Percentiles rank a stretch among this genome's conserved stretches.
Conservation (phyloP, 352 stramenopile genomes). For the Phytophthora litchii region DNA sequence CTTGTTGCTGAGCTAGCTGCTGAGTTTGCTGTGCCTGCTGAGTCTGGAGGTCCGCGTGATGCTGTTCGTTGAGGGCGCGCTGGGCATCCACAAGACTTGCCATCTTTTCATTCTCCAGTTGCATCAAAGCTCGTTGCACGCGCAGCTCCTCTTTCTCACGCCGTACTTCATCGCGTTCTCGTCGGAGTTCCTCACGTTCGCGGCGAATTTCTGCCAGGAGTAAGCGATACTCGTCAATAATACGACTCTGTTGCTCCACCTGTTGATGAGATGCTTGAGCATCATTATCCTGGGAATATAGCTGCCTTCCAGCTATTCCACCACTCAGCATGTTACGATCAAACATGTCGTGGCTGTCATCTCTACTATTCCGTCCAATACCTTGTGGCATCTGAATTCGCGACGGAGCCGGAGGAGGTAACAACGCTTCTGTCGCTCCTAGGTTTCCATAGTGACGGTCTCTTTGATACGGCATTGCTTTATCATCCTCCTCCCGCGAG, state of each 20-base stretch:
- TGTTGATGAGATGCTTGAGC: conserved; percentile 22
- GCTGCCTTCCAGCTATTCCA: conserved; percentile 8
- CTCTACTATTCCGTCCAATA: conserved; percentile 14
- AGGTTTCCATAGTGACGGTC: conserved; percentile 18
- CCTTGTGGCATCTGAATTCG: conserved; percentile 19
- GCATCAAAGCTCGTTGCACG: conserved; percentile 62
- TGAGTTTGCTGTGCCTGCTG: conserved; percentile 33
- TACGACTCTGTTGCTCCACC: conserved; percentile 31
- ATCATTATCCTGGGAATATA: conserved; percentile 22
- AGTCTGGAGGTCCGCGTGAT: conserved; percentile 53
- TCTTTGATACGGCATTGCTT: conserved; percentile 20
- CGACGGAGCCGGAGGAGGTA: conserved; percentile 33
- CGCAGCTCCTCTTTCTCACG: conserved; percentile 79
- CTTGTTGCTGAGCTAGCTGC: conserved; percentile 27
- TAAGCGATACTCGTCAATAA: conserved; percentile 70
- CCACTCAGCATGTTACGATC: conserved; percentile 4
- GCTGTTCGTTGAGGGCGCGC: conserved; percentile 60
- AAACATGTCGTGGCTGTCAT: conserved; percentile 19
- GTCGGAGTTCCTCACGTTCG: conserved; percentile 74
- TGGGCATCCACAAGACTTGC: conserved; percentile 64
- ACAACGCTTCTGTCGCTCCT: conserved; percentile 7
- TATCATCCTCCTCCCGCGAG: conserved; percentile 20
- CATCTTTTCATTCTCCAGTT: conserved; percentile 83
- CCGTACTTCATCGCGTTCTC: conserved; percentile 70
- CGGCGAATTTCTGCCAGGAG: conserved; percentile 71